A percentile compares a stretch with the other conserved stretches of the same genome.
phyloP scores from a whole-genome alignment of 345 rosid species.

The Linum trigynum region DNA sequence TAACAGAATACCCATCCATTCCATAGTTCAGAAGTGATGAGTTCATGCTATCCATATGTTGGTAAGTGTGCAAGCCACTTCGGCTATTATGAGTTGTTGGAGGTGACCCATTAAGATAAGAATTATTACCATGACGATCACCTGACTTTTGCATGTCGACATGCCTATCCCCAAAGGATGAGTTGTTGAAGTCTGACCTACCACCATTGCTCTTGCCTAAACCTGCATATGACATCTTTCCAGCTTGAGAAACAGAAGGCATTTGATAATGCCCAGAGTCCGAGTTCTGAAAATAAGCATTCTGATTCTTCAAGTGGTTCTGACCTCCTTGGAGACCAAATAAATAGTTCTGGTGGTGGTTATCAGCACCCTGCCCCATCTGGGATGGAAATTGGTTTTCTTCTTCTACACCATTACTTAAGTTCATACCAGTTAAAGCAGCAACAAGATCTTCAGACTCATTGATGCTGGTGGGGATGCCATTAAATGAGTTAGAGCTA shows the following conservation, averaged over 20 bases:
- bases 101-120: conserved; percentile 56
- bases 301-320: conserved; percentile 38
- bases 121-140: conserved; percentile 24
- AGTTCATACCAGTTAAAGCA: conserved; percentile 62
- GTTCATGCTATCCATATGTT: conserved; percentile 38
- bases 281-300: conserved; percentile 29
- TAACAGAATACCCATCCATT: conserved; percentile 41
- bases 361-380: conserved; percentile 35
- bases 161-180: conserved; percentile 36
- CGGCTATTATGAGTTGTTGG: conserved; percentile 45
- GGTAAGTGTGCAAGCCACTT: conserved; percentile 40
- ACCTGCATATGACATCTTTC: conserved; percentile 24
- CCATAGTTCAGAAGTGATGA: conserved; percentile 39
- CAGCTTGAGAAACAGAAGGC: conserved; percentile 22
- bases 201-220: conserved; percentile 28
- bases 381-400: conserved; percentile 26
- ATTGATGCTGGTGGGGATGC: conserved; percentile 36
- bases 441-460: conserved; percentile 56
- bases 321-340: conserved; percentile 3
- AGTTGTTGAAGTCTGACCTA: conserved; percentile 28
- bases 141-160: conserved; percentile 36
- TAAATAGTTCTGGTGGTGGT: conserved; percentile 8
- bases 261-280: conserved; percentile 31
- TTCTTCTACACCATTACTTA: conserved; percentile 41
- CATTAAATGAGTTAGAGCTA: conserved; percentile 44